Base-by-base conservation (phyloP, 768 basidiomycete genomes). In the Boletus rufocinnamomeus region DNA sequence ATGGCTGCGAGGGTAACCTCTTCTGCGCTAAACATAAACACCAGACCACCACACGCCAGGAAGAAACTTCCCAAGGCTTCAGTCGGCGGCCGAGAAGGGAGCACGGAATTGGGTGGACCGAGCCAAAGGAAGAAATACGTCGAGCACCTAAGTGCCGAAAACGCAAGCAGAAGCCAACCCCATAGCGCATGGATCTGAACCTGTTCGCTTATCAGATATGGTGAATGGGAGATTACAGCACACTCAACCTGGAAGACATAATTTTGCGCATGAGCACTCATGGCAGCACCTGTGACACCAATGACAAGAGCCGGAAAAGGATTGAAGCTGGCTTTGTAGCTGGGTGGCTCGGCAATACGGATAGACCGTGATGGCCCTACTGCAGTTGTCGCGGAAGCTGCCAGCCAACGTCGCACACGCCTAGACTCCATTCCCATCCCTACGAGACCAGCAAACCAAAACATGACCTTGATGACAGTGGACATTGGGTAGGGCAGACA, bases 81-180 rank as follows among this genome's bases (percentile, higher is more conserved):
- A 0, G 95, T 95, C 0, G 95, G 96, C 6, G 96, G 96, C 10
- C 95, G 85, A 16, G 91, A 92, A 2, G 96, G 96, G 16, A 93
- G 82, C n/a, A 88, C 79, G 2, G 92, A 93, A 14, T 81, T 80
- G 8, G 93, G 89, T 14, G 95, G 95, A 30, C 81, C 79, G 46
- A 95, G 79, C 91, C 91, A 98, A 41, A 96, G 80, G 84, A 98
- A 94, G 76, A 95, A 92, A 71, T 98, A 98, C 2, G 95, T 98
- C 40, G 95, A 66, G 69, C 88, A 91, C 52, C 96, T 84, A 59
- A 95, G 76, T 9, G 91, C 78, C 6, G 91, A 83, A 70, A 89
- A 94, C 5, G 77, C 88, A 54, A 88, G 80, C 16, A 98, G 84
- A 25, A 95, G 79, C 74, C 85, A 86, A 48, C 96, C 96, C 96